A percentile compares a stretch with the other conserved stretches of the same genome.
These are phyloP conservation scores for Zygotorulaspora sp. DNA, from an alignment of 805 yeast genomes.

Conservation along the genomic window DNA sequence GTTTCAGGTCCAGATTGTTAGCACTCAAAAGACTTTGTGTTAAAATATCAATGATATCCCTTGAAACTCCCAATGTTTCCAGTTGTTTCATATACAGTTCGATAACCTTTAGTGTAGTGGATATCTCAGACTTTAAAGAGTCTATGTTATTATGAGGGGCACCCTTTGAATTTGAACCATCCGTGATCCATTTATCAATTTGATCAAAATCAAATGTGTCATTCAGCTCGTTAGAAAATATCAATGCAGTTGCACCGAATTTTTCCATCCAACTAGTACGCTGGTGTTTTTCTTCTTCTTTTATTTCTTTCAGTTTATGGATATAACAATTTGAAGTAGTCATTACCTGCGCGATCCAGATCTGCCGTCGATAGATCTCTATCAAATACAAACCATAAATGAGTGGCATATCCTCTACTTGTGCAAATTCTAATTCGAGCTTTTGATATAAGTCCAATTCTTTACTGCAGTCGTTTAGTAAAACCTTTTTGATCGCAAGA, in stretches of 20 bases:
- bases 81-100: constrained; percentile 38
- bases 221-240: constrained; percentile 9
- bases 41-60: constrained; percentile 36
- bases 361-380: constrained; percentile 54
- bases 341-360: constrained; percentile 43
- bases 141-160: constrained; percentile 1
- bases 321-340: constrained; percentile 37
- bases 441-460: constrained; percentile 28
- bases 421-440: constrained; percentile 28
- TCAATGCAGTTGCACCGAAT: constrained; percentile 40
- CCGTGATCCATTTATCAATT: constrained; percentile 5
- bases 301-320: constrained; percentile 54
- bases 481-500: constrained; percentile 31
- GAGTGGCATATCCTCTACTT: constrained; percentile 62
- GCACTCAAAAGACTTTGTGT: constrained; percentile 36
- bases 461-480: constrained; percentile 34
- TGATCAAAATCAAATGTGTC: constrained; percentile 7
- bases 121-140: neutral
- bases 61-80: constrained; percentile 28
- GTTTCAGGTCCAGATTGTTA: constrained; percentile 9
- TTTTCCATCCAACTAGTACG: constrained; percentile 61
- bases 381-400: constrained; percentile 65
- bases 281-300: constrained; percentile 51
- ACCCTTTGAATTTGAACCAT: neutral
- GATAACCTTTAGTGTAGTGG: constrained; percentile 29